Evolutionary conservation across 495 filamentous ascomycete genomes (phyloP).

Genomic region (Cairneyella variabilis): DNA sequence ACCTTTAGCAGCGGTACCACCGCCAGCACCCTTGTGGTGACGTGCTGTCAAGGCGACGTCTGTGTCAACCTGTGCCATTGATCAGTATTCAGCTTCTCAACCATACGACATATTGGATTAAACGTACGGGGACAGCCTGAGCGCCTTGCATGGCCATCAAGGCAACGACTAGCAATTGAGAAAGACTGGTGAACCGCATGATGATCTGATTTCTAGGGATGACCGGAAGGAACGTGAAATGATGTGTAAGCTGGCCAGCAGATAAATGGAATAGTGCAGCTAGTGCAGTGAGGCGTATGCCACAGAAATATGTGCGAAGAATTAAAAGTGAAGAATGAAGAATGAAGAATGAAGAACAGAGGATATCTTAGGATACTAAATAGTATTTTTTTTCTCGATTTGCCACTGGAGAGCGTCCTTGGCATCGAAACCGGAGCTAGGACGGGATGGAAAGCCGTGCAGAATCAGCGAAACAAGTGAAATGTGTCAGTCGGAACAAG

Average conservation of each 20-base stretch:
- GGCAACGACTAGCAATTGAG: neutral
- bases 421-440: neutral
- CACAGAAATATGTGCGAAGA: neutral
- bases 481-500: neutral
- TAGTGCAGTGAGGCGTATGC: neutral
- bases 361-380: neutral
- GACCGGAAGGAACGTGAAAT: too few relatives aligned
- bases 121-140: conserved; percentile 3
- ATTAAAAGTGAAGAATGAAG: too few relatives aligned
- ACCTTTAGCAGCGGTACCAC: neutral
- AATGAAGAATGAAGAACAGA: too few relatives aligned
- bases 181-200: conserved; percentile 4
- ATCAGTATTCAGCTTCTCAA: neutral
- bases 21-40: conserved; percentile 6
- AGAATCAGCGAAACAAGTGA: neutral
- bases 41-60: neutral
- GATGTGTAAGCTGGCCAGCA: too few relatives aligned
- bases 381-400: neutral
- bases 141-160: neutral
- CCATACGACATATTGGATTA: neutral
- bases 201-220: neutral
- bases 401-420: neutral
- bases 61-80: neutral
- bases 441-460: neutral
- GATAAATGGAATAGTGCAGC: neutral